These are phyloP conservation scores for Sugiyamaella novakii DNA, from an alignment of 1,139 yeast genomes.

Conservation along the genomic window DNA sequence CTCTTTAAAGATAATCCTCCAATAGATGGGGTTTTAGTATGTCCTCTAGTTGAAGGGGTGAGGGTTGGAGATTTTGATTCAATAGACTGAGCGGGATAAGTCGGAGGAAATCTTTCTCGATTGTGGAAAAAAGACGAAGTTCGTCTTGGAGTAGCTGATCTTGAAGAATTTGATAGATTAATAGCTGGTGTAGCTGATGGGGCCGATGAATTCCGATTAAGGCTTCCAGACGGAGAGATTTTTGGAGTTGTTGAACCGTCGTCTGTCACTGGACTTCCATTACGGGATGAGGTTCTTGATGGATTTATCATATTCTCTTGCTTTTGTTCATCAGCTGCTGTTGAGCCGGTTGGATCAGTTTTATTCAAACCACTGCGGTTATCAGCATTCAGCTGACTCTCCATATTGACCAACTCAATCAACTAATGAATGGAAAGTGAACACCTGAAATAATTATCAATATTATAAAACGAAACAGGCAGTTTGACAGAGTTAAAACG, in stretches of 20 bases:
- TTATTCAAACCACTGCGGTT: not conserved
- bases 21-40: constrained; percentile 12
- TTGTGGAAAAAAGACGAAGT: constrained; percentile 15
- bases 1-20: constrained; percentile 8
- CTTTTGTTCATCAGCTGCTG: not conserved
- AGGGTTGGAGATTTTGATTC: not conserved
- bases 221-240: not conserved
- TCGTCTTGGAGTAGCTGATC: constrained; percentile 2
- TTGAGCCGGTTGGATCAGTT: not conserved
- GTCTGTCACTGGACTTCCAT: not conserved
- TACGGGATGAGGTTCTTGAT: not conserved
- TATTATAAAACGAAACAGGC: no score
- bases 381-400: constrained; percentile 7
- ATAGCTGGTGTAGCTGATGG: no score
- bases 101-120: constrained; percentile 3
- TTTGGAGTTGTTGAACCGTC: constrained; percentile 5
- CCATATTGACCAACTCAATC: not conserved
- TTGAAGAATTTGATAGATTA: not conserved
- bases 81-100: not conserved
- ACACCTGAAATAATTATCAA: not conserved
- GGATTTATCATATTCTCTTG: no score
- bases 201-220: not conserved
- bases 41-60: constrained; percentile 1
- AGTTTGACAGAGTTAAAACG: no score
- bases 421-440: not conserved